A percentile compares a stretch with the other conserved stretches of the same genome.
Evolutionary conservation across 192 early-diverging fungal genomes (phyloP).

Genomic region (Jimgerdemannia flammicorona): DNA sequence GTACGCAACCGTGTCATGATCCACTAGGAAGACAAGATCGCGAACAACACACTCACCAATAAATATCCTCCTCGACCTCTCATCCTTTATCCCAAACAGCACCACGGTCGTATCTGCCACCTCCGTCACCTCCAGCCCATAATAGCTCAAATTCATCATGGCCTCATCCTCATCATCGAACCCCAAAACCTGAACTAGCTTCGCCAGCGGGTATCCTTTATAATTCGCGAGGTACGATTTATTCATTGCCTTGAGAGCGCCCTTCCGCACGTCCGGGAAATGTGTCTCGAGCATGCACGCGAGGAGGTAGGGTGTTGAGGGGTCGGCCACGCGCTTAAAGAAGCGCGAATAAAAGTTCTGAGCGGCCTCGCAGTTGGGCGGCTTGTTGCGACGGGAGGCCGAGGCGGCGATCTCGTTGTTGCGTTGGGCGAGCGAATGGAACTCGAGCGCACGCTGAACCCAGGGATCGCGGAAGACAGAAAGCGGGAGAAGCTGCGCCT

Average conservation of each 20-base stretch:
- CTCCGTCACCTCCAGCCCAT: no score
- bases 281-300: slow-evolving; percentile 75
- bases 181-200: slow-evolving; percentile 53
- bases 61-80: no score
- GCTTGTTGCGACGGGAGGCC: slow-evolving; percentile 31
- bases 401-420: slow-evolving; percentile 39
- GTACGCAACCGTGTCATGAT: no score
- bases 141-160: background rate
- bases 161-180: slow-evolving; percentile 57
- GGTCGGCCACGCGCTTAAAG: slow-evolving; percentile 63
- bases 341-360: slow-evolving; percentile 66
- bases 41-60: no score
- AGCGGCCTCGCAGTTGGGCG: slow-evolving; percentile 46
- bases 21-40: no score
- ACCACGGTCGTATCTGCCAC: no score
- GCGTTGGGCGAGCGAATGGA: slow-evolving; percentile 58
- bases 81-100: no score
- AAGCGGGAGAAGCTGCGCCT: slow-evolving; percentile 52
- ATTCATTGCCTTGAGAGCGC: slow-evolving; percentile 73
- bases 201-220: slow-evolving; percentile 27
- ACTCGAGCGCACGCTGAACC: slow-evolving; percentile 66
- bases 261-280: slow-evolving; percentile 70
- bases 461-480: slow-evolving; percentile 54
- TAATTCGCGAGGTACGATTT: slow-evolving; percentile 32
- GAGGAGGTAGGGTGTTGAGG: slow-evolving; percentile 63